A percentile compares a stretch with the other conserved stretches of the same genome.
Conservation (phyloP, 352 stramenopile genomes). For the Phytophthora kernoviae region DNA sequence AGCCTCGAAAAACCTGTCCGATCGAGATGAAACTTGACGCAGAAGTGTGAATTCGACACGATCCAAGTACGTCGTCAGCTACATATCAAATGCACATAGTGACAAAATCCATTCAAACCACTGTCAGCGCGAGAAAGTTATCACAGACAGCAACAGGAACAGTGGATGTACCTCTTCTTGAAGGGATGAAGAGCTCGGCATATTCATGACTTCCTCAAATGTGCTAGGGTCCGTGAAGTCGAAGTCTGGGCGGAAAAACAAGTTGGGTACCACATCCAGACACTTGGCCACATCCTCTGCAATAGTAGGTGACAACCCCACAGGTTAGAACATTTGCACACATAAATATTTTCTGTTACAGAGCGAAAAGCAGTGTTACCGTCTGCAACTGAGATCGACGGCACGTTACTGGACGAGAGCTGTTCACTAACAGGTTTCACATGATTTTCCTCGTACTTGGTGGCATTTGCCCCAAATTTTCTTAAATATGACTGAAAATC, state of each 20-base stretch:
- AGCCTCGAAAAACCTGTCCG: conserved; percentile 85
- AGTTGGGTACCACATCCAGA: conserved; percentile 68
- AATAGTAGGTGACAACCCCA: conserved; percentile 11
- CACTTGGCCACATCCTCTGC: conserved; percentile 85
- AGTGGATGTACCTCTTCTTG: conserved; percentile 64
- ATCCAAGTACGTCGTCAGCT: conserved; percentile 84
- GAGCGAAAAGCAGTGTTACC: conserved; percentile 33
- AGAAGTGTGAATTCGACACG: conserved; percentile 86
- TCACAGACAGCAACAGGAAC: not conserved
- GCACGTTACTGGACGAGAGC: conserved; percentile 84
- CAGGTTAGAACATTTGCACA: not conserved
- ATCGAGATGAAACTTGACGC: conserved; percentile 83
- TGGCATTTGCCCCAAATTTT: conserved; percentile 66
- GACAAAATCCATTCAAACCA: not conserved
- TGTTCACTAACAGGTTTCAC: conserved; percentile 77
- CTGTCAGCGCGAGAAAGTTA: not conserved
- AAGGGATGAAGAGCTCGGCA: conserved; percentile 54
- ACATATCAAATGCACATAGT: not conserved
- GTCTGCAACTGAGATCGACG: conserved; percentile 78
- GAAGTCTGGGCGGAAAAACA: conserved; percentile 84
- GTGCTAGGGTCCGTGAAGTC: conserved; percentile 75
- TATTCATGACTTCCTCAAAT: conserved; percentile 85
- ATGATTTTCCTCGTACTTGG: conserved; percentile 81
- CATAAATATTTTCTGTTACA: not conserved
- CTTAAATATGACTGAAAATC: conserved; percentile 85